These are phyloP conservation scores for Lophium mytilinum DNA, from an alignment of 495 filamentous ascomycete species.

Conservation along the genomic window DNA sequence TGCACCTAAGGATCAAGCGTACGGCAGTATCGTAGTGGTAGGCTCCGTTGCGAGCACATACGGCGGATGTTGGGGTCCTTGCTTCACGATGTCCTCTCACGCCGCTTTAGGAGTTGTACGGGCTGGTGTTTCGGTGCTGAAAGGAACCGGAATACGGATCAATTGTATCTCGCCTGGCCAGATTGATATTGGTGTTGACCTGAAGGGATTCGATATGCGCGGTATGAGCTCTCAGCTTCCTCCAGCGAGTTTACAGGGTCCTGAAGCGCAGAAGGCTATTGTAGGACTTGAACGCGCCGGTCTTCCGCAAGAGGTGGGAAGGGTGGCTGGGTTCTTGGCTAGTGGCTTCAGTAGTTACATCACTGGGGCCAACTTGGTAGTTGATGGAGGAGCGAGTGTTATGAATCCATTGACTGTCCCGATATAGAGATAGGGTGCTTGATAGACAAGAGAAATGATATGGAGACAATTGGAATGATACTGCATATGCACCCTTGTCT, in stretches of 20 bases:
- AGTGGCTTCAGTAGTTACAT: slow-evolving; percentile 51
- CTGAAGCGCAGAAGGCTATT: slow-evolving; percentile 34
- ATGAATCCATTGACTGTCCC: slow-evolving; percentile 32
- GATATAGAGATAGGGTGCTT: slow-evolving; percentile 9
- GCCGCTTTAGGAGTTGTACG: slow-evolving; percentile 52
- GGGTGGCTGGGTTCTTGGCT: slow-evolving; percentile 50
- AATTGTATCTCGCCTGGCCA: slow-evolving; percentile 52
- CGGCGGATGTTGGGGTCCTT: slow-evolving; percentile 51
- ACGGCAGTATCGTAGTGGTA: slow-evolving; percentile 54
- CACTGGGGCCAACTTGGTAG: slow-evolving; percentile 46
- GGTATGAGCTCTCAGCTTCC: slow-evolving; percentile 49
- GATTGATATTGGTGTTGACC: slow-evolving; percentile 51
- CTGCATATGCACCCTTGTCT: too few species aligned
- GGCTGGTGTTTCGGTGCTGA: slow-evolving; percentile 49
- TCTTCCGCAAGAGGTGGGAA: slow-evolving; percentile 47
- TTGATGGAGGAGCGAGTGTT: slow-evolving; percentile 46
- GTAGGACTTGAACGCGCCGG: slow-evolving; percentile 45
- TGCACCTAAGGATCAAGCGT: slow-evolving; percentile 46
- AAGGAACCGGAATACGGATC: slow-evolving; percentile 51
- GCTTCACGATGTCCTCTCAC: slow-evolving; percentile 50
- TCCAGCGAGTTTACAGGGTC: slow-evolving; percentile 42
- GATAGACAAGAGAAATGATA: too few species aligned
- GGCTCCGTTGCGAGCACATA: slow-evolving; percentile 48
- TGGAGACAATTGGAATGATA: too few species aligned
- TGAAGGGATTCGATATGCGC: slow-evolving; percentile 46